A percentile compares a stretch with the other conserved stretches of the same genome.
Evolutionary conservation across 2,329 filamentous ascomycete genomes (phyloP).

Genomic region (Niveomyces coronatus): DNA sequence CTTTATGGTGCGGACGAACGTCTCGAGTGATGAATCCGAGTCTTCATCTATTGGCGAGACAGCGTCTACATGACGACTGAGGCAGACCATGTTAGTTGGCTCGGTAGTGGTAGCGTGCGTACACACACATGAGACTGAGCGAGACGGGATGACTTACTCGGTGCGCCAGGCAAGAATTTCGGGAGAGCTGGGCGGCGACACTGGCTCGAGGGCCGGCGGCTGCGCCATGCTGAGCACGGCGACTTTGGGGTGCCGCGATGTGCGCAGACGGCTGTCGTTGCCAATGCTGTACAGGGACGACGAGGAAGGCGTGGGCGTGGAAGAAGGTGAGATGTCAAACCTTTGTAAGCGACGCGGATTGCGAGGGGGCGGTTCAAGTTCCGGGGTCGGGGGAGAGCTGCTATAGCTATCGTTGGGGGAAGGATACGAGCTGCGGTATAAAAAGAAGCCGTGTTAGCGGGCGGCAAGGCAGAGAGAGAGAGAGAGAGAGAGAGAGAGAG

Average conservation of each 20-base stretch:
- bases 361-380: slow-evolving; percentile 24
- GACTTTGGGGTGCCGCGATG: slow-evolving; percentile 24
- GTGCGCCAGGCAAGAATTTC: slow-evolving; percentile 29
- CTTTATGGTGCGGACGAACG: slow-evolving; percentile 1
- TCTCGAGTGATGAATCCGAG: slow-evolving; percentile 16
- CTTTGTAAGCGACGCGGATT: slow-evolving; percentile 24
- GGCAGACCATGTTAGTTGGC: slow-evolving; percentile 5
- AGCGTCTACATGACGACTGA: slow-evolving; percentile 22
- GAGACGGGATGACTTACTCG: too few species aligned
- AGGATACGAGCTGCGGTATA: slow-evolving; percentile 15
- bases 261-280: slow-evolving; percentile 6
- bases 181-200: slow-evolving; percentile 50
- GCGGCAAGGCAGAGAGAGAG: neutral
- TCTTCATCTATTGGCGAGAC: slow-evolving; percentile 45
- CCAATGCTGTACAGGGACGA: slow-evolving; percentile 49
- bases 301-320: slow-evolving; percentile 39
- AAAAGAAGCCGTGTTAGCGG: slow-evolving; percentile 8
- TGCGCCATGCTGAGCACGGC: neutral
- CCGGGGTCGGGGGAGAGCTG: slow-evolving; percentile 15
- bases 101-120: neutral
- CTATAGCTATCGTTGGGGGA: slow-evolving; percentile 13
- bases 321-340: slow-evolving; percentile 16
- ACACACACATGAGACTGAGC: too few species aligned
- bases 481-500: neutral
- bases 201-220: slow-evolving; percentile 31